phyloP scores from a whole-genome alignment of 495 filamentous ascomycete species.

The Penicillium robsamsonii region DNA sequence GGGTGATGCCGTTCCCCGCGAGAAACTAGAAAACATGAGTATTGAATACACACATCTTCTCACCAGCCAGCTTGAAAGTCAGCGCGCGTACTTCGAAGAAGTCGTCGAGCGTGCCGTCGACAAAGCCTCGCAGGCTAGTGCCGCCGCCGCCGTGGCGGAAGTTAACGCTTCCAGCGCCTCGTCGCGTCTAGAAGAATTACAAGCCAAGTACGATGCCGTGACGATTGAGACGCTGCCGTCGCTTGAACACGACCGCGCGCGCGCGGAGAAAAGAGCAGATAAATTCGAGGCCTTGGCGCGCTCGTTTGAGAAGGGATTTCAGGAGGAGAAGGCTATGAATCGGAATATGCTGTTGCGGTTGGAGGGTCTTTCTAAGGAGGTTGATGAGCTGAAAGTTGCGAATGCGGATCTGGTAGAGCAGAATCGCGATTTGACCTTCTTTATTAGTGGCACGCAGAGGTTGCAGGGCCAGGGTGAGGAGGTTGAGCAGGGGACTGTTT shows the following conservation, averaged over 20 bases:
- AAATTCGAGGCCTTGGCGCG: constrained; percentile 75
- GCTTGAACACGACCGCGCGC: constrained; percentile 68
- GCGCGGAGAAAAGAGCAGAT: constrained; percentile 63
- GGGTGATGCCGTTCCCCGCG: constrained; percentile 74
- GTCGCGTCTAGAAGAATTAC: constrained; percentile 51
- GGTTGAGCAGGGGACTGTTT: constrained; percentile 56
- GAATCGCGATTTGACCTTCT: constrained; percentile 88
- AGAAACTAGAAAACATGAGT: constrained; percentile 89
- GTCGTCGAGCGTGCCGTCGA: constrained; percentile 87
- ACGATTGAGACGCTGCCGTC: constrained; percentile 56
- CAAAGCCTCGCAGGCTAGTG: constrained; percentile 75
- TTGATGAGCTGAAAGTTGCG: constrained; percentile 53
- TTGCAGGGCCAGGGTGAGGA: constrained; percentile 66
- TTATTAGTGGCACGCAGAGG: constrained; percentile 80
- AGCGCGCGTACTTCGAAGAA: constrained; percentile 92
- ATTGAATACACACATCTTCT: constrained; percentile 93
- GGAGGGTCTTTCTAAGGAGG: constrained; percentile 58
- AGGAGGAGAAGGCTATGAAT: constrained; percentile 85
- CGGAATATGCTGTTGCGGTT: constrained; percentile 76
- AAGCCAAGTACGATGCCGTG: constrained; percentile 54
- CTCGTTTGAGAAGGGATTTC: constrained; percentile 69
- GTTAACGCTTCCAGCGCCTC: constrained; percentile 51
- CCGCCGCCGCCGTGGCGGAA: constrained; percentile 61
- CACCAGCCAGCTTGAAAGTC: constrained; percentile 85
- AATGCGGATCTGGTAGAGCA: constrained; percentile 70